These are phyloP conservation scores for Populus alba DNA, from an alignment of 345 rosid genomes.

Conservation along the genomic window DNA sequence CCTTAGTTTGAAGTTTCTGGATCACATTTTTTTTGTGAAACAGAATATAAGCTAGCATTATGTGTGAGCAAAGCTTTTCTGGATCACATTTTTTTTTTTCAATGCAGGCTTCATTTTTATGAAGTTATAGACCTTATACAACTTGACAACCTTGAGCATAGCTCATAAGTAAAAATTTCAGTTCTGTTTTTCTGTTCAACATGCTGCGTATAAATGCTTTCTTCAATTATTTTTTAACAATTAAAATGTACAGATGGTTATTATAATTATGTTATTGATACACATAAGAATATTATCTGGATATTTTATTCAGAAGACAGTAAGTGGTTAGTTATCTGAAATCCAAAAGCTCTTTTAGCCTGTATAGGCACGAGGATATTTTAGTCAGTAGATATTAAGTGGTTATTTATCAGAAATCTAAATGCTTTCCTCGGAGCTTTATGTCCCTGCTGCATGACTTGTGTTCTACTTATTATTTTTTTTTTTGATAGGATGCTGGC, in stretches of 20 bases:
- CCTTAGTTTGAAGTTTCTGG: neutral
- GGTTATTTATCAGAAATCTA: neutral
- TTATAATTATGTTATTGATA: neutral
- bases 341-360: neutral
- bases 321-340: neutral
- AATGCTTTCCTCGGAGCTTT: neutral
- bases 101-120: neutral
- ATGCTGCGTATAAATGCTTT: neutral
- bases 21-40: too few relatives aligned
- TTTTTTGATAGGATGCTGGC: constrained; percentile 73
- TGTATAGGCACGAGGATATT: neutral
- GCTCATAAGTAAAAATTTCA: neutral
- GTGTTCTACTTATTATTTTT: neutral
- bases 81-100: neutral
- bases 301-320: neutral
- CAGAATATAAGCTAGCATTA: neutral
- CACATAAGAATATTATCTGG: neutral
- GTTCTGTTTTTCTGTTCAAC: neutral
- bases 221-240: neutral
- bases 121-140: neutral
- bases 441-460: neutral
- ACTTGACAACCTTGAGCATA: neutral
- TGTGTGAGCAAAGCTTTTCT: neutral
- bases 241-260: neutral
- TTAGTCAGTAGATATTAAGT: neutral